Evolutionary conservation across 176 grass and related monocot species (phyloP).

Genomic region (Oryza longistaminata): DNA sequence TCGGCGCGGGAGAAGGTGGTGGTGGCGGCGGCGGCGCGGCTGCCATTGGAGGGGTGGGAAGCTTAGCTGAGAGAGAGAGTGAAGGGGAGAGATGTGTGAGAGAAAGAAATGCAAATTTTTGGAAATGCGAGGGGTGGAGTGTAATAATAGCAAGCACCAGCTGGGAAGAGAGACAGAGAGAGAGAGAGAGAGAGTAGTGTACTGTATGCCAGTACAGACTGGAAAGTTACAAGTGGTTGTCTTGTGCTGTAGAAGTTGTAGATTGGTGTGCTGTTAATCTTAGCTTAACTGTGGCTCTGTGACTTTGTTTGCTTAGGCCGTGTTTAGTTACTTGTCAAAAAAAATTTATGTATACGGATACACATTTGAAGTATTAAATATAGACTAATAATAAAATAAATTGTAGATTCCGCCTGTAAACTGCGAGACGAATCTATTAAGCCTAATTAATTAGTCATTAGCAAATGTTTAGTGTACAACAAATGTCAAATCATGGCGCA

Average conservation of each 20-base stretch:
- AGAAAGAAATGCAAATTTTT: conserved; percentile 51
- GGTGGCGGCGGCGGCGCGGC: conserved; percentile 18
- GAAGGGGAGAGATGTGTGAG: conserved; percentile 7
- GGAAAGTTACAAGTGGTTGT: conserved; percentile 52
- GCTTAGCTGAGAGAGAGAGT: background rate
- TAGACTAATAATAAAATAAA: too few relatives aligned
- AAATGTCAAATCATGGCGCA: too few relatives aligned
- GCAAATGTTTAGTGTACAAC: too few relatives aligned
- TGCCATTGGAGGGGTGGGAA: conserved; percentile 38
- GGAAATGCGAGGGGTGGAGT: conserved; percentile 46
- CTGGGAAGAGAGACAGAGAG: background rate
- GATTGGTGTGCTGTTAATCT: conserved; percentile 13
- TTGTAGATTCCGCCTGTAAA: too few relatives aligned
- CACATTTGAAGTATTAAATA: too few relatives aligned
- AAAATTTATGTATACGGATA: too few relatives aligned
- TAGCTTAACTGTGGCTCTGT: conserved; percentile 23
- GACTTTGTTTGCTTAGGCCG: too few relatives aligned
- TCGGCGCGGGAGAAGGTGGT: conserved; percentile 5
- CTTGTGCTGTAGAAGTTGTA: background rate
- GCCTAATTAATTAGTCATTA: too few relatives aligned
- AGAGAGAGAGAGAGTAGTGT: background rate
- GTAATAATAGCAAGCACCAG: conserved; percentile 31
- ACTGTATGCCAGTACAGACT: conserved; percentile 40
- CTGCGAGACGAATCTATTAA: too few relatives aligned
- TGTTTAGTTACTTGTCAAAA: too few relatives aligned